Conservation (phyloP, 73 alveolate genomes). For the Paramecium pentaurelia region DNA sequence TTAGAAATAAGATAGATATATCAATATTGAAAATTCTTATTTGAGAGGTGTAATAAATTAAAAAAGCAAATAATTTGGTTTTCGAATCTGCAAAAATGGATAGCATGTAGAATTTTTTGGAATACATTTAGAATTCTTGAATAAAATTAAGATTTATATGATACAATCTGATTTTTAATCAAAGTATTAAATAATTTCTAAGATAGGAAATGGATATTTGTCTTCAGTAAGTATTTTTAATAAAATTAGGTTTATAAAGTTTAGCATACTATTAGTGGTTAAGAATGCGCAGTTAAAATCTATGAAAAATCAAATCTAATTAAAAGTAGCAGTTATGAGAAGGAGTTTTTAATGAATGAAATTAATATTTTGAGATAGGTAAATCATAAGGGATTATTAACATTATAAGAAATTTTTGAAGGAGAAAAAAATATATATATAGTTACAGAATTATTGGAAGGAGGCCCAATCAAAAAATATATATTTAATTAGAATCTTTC, state of each 20-base stretch:
- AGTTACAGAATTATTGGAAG: not conserved
- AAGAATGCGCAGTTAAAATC: not conserved
- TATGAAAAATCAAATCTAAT: not conserved
- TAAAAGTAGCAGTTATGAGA: not conserved
- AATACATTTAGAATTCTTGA: not conserved
- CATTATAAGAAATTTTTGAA: conserved; percentile 10
- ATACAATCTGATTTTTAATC: not conserved
- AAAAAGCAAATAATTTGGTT: not conserved
- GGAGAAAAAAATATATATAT: not conserved
- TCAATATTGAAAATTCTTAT: not conserved
- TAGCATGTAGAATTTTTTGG: not conserved
- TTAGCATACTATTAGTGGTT: not conserved
- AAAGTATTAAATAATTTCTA: not conserved
- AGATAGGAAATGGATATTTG: not conserved
- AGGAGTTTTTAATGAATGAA: not conserved
- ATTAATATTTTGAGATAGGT: conserved; percentile 25
- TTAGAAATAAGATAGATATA: not conserved
- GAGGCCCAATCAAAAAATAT: not conserved
- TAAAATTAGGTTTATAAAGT: not conserved
- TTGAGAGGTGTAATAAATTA: not conserved
- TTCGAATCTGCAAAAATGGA: not conserved
- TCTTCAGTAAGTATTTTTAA: not conserved
- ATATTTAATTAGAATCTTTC: not conserved
- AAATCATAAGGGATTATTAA: conserved; percentile 2
- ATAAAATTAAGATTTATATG: not conserved